Conservation (phyloP, 495 filamentous ascomycete genomes). For the Tuber brumale region DNA sequence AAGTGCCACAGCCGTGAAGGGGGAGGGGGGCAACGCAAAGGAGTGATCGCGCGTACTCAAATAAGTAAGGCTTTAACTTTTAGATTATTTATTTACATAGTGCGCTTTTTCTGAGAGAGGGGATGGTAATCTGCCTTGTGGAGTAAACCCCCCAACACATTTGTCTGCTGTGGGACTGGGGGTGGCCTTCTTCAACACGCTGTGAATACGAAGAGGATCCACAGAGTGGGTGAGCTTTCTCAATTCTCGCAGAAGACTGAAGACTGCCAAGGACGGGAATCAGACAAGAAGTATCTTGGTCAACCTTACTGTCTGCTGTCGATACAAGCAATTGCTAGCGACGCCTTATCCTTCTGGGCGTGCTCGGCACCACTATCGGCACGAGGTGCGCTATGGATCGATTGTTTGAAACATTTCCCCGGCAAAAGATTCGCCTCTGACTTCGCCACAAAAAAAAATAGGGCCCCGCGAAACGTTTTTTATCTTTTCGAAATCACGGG, state of each 20-base stretch:
- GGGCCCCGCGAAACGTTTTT: background rate
- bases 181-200: background rate
- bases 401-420: background rate
- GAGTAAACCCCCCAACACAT: background rate
- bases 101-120: background rate
- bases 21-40: background rate
- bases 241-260: background rate
- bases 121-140: background rate
- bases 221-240: background rate
- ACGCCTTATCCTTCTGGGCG: background rate
- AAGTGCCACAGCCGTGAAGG: background rate
- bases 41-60: background rate
- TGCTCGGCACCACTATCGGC: background rate
- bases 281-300: background rate
- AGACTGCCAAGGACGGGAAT: background rate
- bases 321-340: constrained; percentile 1
- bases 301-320: background rate
- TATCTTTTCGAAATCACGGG: background rate
- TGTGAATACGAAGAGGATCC: background rate
- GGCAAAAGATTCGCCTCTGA: background rate
- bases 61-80: background rate
- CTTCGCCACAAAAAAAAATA: background rate
- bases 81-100: background rate
- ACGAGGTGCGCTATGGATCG: background rate
- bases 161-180: background rate